Percentiles rank a stretch among this genome's conserved stretches.
Evolutionary conservation across 73 alveolate genomes (phyloP).

Genomic region (Paramecium biaurelia): DNA sequence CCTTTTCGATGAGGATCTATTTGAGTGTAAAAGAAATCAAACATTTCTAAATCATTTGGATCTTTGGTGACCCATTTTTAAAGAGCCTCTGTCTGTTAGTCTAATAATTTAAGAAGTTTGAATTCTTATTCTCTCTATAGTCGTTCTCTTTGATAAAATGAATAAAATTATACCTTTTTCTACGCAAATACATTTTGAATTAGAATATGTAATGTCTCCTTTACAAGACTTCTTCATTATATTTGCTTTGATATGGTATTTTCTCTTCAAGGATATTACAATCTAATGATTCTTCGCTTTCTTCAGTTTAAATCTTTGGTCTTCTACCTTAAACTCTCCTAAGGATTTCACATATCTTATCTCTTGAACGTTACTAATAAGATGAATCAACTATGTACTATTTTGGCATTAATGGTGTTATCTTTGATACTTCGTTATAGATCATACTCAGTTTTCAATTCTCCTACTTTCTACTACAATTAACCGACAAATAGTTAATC

Average conservation of each 20-base stretch:
- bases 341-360: conserved; percentile 38
- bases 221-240: neutral
- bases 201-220: conserved; percentile 49
- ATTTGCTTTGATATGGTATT: neutral
- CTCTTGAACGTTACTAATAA: conserved; percentile 36
- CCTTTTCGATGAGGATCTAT: conserved; percentile 10
- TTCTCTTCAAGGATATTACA: neutral
- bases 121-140: conserved; percentile 20
- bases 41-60: conserved; percentile 11
- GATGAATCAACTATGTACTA: neutral
- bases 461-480: conserved; percentile 23
- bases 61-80: conserved; percentile 33
- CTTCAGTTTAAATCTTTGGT: neutral
- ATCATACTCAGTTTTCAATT: conserved; percentile 20
- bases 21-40: conserved; percentile 18
- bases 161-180: neutral
- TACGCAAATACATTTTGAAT: conserved; percentile 9
- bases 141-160: neutral
- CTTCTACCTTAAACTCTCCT: neutral
- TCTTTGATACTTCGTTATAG: conserved; percentile 2
- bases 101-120: neutral
- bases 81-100: conserved; percentile 12
- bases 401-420: conserved; percentile 24
- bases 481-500: conserved; percentile 55
- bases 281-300: neutral